Evolutionary conservation across 129 eudicot species (phyloP).

Genomic region (Flaveria linearis): DNA sequence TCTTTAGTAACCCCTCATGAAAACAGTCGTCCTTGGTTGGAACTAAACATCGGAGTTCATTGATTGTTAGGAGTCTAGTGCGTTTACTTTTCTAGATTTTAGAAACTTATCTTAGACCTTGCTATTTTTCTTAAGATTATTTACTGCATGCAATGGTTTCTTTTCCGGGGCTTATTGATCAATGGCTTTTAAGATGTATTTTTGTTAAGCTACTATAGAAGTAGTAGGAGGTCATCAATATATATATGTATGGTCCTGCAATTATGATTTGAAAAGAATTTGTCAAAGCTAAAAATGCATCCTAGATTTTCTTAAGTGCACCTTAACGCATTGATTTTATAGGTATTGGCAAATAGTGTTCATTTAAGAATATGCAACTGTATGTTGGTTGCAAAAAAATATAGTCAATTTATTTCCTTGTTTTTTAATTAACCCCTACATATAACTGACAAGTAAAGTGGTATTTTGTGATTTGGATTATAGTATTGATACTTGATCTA

Average conservation of each 20-base stretch:
- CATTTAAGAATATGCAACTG: slow-evolving; percentile 1
- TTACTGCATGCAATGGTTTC: not conserved
- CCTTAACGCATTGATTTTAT: not conserved
- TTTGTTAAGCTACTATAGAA: not conserved
- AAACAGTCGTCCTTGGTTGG: not conserved
- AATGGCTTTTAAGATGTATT: not conserved
- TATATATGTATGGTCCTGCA: slow-evolving; percentile 6
- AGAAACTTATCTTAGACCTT: not conserved
- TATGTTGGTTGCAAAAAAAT: not conserved
- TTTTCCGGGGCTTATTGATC: slow-evolving; percentile 10
- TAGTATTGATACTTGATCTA: slow-evolving; percentile 6
- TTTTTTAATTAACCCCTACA: not conserved
- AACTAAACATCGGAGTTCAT: not conserved
- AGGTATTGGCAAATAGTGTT: slow-evolving; percentile 3
- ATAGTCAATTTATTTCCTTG: not conserved
- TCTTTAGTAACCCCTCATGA: not conserved
- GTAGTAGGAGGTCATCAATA: not conserved
- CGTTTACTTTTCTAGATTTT: not conserved
- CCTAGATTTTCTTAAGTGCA: not conserved
- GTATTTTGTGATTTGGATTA: not conserved
- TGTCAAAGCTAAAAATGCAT: slow-evolving; percentile 2
- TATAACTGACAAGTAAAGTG: not conserved
- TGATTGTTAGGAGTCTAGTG: not conserved
- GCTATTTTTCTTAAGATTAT: not conserved
- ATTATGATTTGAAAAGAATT: slow-evolving; percentile 13